Evolutionary conservation across 2,329 filamentous ascomycete genomes (phyloP).

Genomic region (Didymosphaeria variabile): DNA sequence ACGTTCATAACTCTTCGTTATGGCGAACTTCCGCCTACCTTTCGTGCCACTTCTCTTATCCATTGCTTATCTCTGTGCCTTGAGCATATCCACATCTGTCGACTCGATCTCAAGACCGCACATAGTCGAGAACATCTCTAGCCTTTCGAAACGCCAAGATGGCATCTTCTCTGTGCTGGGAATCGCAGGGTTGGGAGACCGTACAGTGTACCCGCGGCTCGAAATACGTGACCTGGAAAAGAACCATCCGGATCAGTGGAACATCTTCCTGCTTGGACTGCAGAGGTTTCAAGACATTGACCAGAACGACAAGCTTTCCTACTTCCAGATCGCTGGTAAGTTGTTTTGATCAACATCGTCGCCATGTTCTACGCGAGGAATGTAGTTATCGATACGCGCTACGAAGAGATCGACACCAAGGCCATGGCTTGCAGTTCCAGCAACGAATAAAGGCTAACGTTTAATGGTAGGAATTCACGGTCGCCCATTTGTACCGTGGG

Average conservation of each 20-base stretch:
- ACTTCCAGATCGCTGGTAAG: constrained; percentile 78
- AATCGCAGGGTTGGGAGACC: constrained; percentile 25
- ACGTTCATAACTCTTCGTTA: not conserved
- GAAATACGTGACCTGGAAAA: constrained; percentile 75
- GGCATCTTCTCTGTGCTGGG: constrained; percentile 33
- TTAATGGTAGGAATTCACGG: constrained; percentile 76
- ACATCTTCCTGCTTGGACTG: constrained; percentile 77
- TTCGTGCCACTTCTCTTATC: not conserved
- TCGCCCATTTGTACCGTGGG: constrained; percentile 69
- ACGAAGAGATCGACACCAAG: not conserved
- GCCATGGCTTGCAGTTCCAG: not conserved
- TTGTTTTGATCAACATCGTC: not conserved
- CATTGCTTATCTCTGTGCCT: constrained; percentile 8
- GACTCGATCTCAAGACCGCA: constrained; percentile 1
- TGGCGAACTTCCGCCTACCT: not conserved
- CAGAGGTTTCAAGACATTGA: constrained; percentile 73
- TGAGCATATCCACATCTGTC: constrained; percentile 15
- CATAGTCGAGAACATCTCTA: constrained; percentile 6
- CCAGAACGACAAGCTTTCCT: constrained; percentile 72
- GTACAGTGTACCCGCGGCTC: constrained; percentile 57
- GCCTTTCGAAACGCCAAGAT: constrained; percentile 16
- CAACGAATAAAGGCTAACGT: not conserved
- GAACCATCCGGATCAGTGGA: constrained; percentile 69
- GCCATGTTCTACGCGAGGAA: constrained; percentile 3
- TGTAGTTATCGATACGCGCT: not conserved